Conservation (phyloP, 2,329 filamentous ascomycete genomes). For the Paramyrothecium sp. region DNA sequence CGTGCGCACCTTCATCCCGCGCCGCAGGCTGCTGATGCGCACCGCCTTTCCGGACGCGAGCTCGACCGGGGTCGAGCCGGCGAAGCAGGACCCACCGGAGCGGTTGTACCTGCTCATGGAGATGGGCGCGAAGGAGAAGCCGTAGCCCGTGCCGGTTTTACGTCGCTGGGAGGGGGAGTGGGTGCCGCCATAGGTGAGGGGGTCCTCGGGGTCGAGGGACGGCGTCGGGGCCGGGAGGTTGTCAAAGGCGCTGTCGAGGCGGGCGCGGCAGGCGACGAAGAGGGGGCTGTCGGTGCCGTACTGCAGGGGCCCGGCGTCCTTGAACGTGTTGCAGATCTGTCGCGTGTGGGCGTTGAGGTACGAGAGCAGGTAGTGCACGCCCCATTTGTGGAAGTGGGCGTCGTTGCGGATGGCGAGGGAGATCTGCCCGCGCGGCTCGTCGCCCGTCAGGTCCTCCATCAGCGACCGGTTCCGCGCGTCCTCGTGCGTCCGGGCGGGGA, state of each 20-base stretch:
- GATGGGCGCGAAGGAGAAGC: constrained; percentile 8
- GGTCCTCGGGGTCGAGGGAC: constrained; percentile 14
- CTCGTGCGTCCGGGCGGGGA: constrained; percentile 31
- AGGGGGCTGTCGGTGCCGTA: constrained; percentile 51
- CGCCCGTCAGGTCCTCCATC: constrained; percentile 44
- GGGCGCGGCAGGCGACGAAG: constrained; percentile 48
- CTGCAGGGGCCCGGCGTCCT: constrained; percentile 55
- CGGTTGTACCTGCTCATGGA: constrained; percentile 41
- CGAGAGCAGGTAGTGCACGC: constrained; percentile 55
- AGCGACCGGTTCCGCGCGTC: constrained; percentile 45
- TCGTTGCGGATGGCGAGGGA: constrained; percentile 40
- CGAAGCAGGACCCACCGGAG: constrained; percentile 48
- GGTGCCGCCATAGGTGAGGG: neutral
- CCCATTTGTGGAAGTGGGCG: constrained; percentile 49
- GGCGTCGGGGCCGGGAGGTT: constrained; percentile 42
- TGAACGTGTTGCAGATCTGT: constrained; percentile 62
- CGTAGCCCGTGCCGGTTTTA: neutral
- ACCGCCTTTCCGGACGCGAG: constrained; percentile 39
- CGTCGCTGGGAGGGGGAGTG: neutral
- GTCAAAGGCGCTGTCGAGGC: constrained; percentile 49
- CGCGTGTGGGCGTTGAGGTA: constrained; percentile 54
- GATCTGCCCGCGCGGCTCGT: constrained; percentile 47
- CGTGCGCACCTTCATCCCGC: constrained; percentile 48
- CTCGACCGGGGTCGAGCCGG: constrained; percentile 43
- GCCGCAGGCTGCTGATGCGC: constrained; percentile 40